phyloP scores from a whole-genome alignment of 345 rosid species.

The Arabidopsis suecica region DNA sequence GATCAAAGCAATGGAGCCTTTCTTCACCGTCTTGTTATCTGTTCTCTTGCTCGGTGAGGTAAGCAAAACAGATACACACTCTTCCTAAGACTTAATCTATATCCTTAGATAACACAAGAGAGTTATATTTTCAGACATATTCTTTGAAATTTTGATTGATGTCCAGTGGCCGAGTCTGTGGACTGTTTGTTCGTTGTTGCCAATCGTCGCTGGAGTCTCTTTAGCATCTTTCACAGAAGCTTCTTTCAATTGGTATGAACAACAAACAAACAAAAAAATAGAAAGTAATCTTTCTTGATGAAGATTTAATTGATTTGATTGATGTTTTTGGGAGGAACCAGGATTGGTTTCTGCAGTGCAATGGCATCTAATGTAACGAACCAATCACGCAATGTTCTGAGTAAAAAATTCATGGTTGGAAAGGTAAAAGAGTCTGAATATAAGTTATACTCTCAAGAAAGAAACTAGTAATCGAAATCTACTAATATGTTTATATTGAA shows the following conservation, averaged over 20 bases:
- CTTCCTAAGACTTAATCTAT: background rate
- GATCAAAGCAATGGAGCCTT: slow-evolving; percentile 92
- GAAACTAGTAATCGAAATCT: background rate
- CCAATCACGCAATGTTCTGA: slow-evolving; percentile 84
- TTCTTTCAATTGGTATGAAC: slow-evolving; percentile 77
- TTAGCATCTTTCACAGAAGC: slow-evolving; percentile 83
- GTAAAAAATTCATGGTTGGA: slow-evolving; percentile 77
- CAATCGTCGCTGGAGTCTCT: slow-evolving; percentile 85
- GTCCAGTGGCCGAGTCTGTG: slow-evolving; percentile 68
- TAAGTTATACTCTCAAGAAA: background rate
- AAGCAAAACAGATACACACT: slow-evolving; percentile 4
- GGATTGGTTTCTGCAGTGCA: slow-evolving; percentile 87
- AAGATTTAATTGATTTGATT: slow-evolving; percentile 12
- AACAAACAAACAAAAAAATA: background rate
- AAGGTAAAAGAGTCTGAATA: slow-evolving; percentile 49
- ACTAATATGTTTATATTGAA: background rate
- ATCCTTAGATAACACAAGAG: background rate
- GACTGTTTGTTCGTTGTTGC: slow-evolving; percentile 66
- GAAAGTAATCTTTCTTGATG: background rate
- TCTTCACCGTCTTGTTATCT: slow-evolving; percentile 82
- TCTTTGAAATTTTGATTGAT: slow-evolving; percentile 13
- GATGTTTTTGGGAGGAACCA: slow-evolving; percentile 36
- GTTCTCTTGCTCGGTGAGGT: slow-evolving; percentile 74
- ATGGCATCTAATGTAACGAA: slow-evolving; percentile 95
- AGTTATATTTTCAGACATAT: background rate